Evolutionary conservation across 352 stramenopile species (phyloP).

Genomic region (Pythium utonaiense): DNA sequence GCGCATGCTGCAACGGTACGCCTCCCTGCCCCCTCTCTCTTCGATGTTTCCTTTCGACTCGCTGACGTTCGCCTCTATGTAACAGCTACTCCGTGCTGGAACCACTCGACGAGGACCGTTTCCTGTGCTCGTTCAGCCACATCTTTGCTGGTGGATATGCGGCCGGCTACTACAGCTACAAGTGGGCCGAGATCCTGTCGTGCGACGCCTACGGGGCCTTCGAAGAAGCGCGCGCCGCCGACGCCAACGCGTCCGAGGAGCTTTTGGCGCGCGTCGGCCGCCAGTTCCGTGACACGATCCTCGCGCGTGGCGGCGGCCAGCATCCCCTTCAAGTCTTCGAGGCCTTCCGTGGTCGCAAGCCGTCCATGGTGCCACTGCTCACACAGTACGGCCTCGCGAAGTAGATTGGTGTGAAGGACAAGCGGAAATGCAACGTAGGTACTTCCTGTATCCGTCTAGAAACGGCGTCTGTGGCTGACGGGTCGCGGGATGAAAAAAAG

Average conservation of each 20-base stretch:
- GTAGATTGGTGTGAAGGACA: neutral
- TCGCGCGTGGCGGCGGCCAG: constrained; percentile 82
- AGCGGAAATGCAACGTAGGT: neutral
- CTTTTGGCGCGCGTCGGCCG: constrained; percentile 74
- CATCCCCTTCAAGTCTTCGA: constrained; percentile 93
- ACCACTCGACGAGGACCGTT: constrained; percentile 93
- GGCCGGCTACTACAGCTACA: constrained; percentile 97
- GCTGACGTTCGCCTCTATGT: neutral
- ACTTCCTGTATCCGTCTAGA: neutral
- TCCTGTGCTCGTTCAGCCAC: constrained; percentile 97
- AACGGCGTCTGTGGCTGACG: neutral
- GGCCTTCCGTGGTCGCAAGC: constrained; percentile 93
- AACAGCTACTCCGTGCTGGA: constrained; percentile 79
- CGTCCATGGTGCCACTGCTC: constrained; percentile 92
- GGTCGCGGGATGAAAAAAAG: constrained; percentile 3
- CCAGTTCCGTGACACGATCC: constrained; percentile 93
- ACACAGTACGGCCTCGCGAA: constrained; percentile 87
- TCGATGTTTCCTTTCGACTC: neutral
- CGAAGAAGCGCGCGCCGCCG: constrained; percentile 90
- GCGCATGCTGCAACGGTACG: constrained; percentile 81
- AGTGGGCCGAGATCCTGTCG: constrained; percentile 97
- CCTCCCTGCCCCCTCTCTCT: neutral
- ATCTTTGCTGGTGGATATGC: constrained; percentile 98
- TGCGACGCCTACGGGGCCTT: constrained; percentile 98
- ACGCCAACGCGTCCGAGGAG: constrained; percentile 72